Conservation (phyloP, 2,329 filamentous ascomycete genomes). For the Neofusicoccum umdonicola region DNA sequence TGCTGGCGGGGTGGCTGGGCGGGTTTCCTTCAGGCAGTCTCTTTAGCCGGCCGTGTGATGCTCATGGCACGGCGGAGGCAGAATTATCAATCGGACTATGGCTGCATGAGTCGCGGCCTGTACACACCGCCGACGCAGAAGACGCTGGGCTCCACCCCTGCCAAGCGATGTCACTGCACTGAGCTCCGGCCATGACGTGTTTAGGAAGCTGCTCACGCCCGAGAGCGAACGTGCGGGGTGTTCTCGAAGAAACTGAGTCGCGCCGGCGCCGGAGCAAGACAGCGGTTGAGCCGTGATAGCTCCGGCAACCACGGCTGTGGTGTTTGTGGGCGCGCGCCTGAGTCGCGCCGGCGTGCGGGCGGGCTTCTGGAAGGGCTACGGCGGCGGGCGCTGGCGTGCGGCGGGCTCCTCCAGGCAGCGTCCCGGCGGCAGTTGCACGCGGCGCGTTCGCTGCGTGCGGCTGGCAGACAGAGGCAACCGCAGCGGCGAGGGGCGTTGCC, state of each 20-base stretch:
- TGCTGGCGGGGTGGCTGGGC: slow-evolving; percentile 3
- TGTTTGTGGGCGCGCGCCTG: slow-evolving; percentile 1
- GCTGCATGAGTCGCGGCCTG: background rate
- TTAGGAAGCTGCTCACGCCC: slow-evolving; percentile 4
- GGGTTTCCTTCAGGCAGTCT: background rate
- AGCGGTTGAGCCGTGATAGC: slow-evolving; percentile 6
- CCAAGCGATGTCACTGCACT: slow-evolving; percentile 11
- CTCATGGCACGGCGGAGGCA: background rate
- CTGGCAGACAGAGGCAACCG: background rate
- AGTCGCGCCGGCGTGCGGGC: background rate
- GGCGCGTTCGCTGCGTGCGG: background rate
- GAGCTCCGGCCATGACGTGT: slow-evolving; percentile 11
- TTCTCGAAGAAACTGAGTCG: slow-evolving; percentile 8
- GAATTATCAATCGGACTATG: slow-evolving; percentile 7
- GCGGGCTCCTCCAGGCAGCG: background rate
- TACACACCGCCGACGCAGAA: slow-evolving; percentile 8
- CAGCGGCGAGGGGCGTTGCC: background rate
- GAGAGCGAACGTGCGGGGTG: slow-evolving; percentile 8
- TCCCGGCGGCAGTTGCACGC: background rate
- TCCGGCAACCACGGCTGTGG: slow-evolving; percentile 10
- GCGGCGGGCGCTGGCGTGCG: background rate
- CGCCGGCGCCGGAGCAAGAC: slow-evolving; percentile 3
- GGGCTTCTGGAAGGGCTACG: background rate
- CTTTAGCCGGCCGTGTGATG: background rate
- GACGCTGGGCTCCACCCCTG: slow-evolving; percentile 8